Base-by-base conservation (phyloP, 2,329 filamentous ascomycete species). In the Exserohilum turcica region DNA sequence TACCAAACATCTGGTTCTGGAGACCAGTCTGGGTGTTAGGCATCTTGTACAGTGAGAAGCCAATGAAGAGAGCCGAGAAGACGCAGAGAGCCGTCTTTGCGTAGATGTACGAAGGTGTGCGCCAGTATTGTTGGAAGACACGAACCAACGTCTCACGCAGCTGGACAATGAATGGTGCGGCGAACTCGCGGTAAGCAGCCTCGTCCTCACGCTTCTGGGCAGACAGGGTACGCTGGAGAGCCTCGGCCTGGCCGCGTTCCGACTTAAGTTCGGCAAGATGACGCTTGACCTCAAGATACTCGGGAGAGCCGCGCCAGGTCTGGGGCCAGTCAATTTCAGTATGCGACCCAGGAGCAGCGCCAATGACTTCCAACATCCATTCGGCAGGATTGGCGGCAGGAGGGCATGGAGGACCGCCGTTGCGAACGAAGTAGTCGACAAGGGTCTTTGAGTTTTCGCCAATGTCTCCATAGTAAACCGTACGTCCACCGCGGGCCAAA, bases 91-190 rank as follows among this genome's bases (percentile, higher is more conserved):
- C 78, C 0, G 81, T 72, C 80, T 96, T 96, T 66, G 89, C 87
- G 78, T 93, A 95, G 74, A 96, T 92, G 78, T 96, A 96, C 5
- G 86, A 83, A 0, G 92, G 92, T 0, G 87, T 92, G 55, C 92
- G 89, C 91, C 92, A 96, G 82, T 94, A 95, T 73, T 96, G 91
- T 70, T 92, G 84, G 79, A 94, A 94, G 21, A 94, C 88, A 66
- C 92, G 90, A 60, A 82, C 73, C 15, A 85, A 82, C 51, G 91
- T 89, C 67, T 87, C 81, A 50, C 76, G 77, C 36, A 93, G 77
- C 74, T 96, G 92, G 6, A 79, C 68, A 35, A 62, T 67, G 70
- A 95, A 91, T 0, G 89, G 84, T 5, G 90, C 89, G 3, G 92
- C 92, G 56, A 96, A 96, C 72, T 96, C 90, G 56, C 85, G 83